phyloP scores from a whole-genome alignment of 1,284 basidiomycete genomes.

The Puccinia coronata region DNA sequence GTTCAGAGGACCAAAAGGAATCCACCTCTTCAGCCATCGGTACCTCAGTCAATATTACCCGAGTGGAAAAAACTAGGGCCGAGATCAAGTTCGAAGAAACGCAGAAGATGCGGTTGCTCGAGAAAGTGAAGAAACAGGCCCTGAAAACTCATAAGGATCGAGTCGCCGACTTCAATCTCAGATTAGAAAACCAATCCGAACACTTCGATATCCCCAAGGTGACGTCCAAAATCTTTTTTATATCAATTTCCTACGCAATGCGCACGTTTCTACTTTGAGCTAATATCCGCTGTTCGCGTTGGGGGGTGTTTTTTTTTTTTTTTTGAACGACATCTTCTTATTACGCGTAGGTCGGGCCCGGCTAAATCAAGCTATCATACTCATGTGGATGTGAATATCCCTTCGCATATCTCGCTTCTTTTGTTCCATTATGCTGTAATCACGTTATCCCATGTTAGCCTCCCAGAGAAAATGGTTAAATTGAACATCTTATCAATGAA shows the following conservation, averaged over 20 bases:
- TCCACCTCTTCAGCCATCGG: neutral
- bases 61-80: constrained; percentile 50
- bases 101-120: constrained; percentile 66
- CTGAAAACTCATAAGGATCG: constrained; percentile 91
- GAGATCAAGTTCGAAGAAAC: constrained; percentile 52
- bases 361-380: neutral
- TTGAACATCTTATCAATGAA: too few species aligned
- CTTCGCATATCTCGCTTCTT: neutral
- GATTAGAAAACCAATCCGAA: constrained; percentile 83
- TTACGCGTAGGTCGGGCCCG: neutral
- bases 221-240: constrained; percentile 46
- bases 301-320: too few species aligned
- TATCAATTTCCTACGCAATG: neutral
- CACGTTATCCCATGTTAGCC: too few species aligned
- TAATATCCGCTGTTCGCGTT: neutral
- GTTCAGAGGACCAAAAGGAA: neutral
- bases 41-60: neutral
- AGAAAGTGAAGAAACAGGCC: constrained; percentile 76
- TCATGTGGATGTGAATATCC: neutral
- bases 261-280: neutral
- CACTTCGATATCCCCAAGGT: constrained; percentile 93
- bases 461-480: too few species aligned
- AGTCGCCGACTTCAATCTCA: constrained; percentile 84
- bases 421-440: neutral
- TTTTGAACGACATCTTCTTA: too few species aligned